Evolutionary conservation across 306 rosid genomes (phyloP).

Genomic region (Mimosa pudica): DNA sequence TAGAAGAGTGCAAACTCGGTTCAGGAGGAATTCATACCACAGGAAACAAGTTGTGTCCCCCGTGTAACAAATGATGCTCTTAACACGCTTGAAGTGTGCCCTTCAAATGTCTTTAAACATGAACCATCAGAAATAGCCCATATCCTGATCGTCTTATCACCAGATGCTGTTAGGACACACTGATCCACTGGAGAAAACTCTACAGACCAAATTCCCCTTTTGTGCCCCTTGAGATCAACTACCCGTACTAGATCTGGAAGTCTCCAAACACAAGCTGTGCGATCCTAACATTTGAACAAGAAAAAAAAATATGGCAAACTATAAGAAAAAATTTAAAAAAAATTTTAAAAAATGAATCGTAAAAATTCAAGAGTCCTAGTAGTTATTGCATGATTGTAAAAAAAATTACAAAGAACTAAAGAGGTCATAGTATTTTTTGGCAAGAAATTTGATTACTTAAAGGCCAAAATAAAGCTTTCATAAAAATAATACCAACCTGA

Average conservation of each 20-base stretch:
- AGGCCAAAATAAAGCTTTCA: conserved; percentile 23
- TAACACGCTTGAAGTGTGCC: conserved; percentile 88
- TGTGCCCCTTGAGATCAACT: conserved; percentile 84
- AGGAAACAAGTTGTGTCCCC: conserved; percentile 88
- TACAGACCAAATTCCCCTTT: conserved; percentile 94
- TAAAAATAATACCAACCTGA: conserved; percentile 63
- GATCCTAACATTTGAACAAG: conserved; percentile 61
- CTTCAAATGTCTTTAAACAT: conserved; percentile 94
- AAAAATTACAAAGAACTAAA: background rate
- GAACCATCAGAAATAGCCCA: conserved; percentile 95
- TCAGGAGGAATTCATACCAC: conserved; percentile 53
- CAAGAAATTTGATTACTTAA: conserved; percentile 24
- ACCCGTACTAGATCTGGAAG: conserved; percentile 84
- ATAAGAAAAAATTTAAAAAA: too few species aligned
- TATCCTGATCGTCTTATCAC: conserved; percentile 90
- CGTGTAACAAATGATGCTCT: conserved; percentile 89
- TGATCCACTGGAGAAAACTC: conserved; percentile 98
- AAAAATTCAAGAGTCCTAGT: conserved; percentile 12
- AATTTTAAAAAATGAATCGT: background rate
- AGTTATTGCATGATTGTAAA: background rate
- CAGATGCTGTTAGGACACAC: conserved; percentile 92
- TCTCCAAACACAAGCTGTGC: conserved; percentile 93
- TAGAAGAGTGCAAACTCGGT: conserved; percentile 30
- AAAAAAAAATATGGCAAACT: conserved; percentile 10
- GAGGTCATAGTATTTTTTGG: background rate